Base-by-base conservation (phyloP, 768 basidiomycete species). In the Ramaria sp. region DNA sequence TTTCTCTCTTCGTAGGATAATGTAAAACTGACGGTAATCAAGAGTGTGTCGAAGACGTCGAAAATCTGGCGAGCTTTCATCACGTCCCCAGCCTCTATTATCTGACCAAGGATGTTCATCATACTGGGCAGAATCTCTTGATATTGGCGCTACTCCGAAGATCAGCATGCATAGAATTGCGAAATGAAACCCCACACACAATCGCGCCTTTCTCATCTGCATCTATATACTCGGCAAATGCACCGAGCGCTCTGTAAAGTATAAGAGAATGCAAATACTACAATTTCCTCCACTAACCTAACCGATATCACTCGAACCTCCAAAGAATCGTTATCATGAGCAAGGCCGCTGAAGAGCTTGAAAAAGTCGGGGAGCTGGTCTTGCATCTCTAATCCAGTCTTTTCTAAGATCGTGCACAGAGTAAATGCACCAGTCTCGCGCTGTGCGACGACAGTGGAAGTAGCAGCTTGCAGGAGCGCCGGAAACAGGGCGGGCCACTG, bases 401-500 rank as follows among this genome's bases (percentile, higher is more conserved):
- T 88, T 67, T 98, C 96, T 53, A 97, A 78, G 24, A 97, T 84
- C 43, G 92, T 88, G 72, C 78, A 93, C 38, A 94, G 76, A 58
- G 96, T 89, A 67, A 80, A 97, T 56, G 86, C 77, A 56, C 89
- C 91, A 58, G 92, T 85, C 79, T 98, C 96, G 56, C 96, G 88
- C 59, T 95, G 88, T 0, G 78, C 67, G 25, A 80, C 81, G 53
- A 78, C 68, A 1, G 77, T 61, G 7, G 92, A 86, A 38, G 74
- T 74, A 58, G 88, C 86, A 8, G 88, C 82, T 59, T 82, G 75
- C 62, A 87, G 78, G 34, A 99, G 78, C 75, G 88, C 93, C 3
- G 90, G 88, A 27, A 98, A 77, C 44, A 99, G 85, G 55, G 83
- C 76, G 1, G 85, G 77, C 96, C 96, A 98, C 59, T 78, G 76